Evolutionary conservation across 306 rosid species (phyloP), one percentile per base, ranked within the genome.

Genomic region (Sicyos edulis): DNA sequence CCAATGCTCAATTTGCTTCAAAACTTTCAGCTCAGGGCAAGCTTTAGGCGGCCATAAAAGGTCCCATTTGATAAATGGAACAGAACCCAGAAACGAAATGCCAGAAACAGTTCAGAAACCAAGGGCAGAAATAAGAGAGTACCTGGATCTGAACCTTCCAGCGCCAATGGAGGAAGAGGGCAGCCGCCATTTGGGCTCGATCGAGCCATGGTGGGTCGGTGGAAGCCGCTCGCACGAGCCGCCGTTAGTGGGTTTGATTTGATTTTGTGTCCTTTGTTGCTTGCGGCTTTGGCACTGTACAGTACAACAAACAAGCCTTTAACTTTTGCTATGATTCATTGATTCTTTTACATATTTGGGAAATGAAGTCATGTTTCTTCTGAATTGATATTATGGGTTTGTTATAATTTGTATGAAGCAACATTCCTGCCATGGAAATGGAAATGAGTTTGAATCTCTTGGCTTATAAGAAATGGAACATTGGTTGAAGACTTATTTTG

Each of bases 1-100:
- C 13, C 82, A 83, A 60, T 92, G 98, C 55, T 85, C 93, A 75
- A 87, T 90, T 84, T 92, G 98, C 82, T 24, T 78, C 15, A 88
- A 82, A 79, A 85, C 79, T 69, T 92, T 92, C 22, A 51, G 82
- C 29, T 88, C 96, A 40, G 98, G 98, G 11, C 98, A 92, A 74
- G 98, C 98, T 10, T 86, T 92, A 74, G 98, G 98, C 51, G 98
- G 98, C 29, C 98, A 92, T 73, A 92, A 92, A 77, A 88, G 98
- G 78, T 92, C 96, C 72, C 98, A 92, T 76, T 55, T 85, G 79
- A 67, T 74, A 26, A 73, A 37, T 75, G 78, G 64, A 32, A 58
- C 86, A 21, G 88, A 87, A 15, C 76, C 74, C 66, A 84, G 66
- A 73, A 85, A 68, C 77, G 74, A 74, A 55, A 7, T 55, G 16